These are phyloP conservation scores for Microdochium bolleyi DNA, from an alignment of 2,329 filamentous ascomycete species.

Conservation along the genomic window DNA sequence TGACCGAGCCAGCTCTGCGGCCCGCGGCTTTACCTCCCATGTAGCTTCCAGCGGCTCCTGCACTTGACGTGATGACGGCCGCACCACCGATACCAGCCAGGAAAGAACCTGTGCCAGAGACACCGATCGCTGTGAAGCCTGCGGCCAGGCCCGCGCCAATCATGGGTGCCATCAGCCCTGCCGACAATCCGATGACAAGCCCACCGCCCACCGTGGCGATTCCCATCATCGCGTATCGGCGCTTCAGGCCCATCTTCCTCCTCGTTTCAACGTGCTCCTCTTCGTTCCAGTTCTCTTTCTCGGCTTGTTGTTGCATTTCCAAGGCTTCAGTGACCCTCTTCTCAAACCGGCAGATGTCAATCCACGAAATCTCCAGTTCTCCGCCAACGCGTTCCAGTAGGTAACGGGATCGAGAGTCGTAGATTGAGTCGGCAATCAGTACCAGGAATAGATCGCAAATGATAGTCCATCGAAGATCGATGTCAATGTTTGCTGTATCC, in stretches of 20 bases:
- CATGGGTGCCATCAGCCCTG: slow-evolving; percentile 82
- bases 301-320: slow-evolving; percentile 92
- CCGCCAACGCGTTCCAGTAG: slow-evolving; percentile 77
- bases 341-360: slow-evolving; percentile 94
- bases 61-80: slow-evolving; percentile 85
- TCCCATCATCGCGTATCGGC: slow-evolving; percentile 90
- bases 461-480: slow-evolving; percentile 94
- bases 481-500: slow-evolving; percentile 77
- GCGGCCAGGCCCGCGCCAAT: slow-evolving; percentile 92
- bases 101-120: slow-evolving; percentile 82
- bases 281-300: slow-evolving; percentile 97
- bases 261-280: slow-evolving; percentile 85
- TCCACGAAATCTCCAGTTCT: slow-evolving; percentile 74
- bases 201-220: slow-evolving; percentile 92
- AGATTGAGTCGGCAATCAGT: slow-evolving; percentile 90
- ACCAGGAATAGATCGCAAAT: slow-evolving; percentile 93
- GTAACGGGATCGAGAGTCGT: slow-evolving; percentile 80
- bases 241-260: slow-evolving; percentile 72
- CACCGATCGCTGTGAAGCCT: slow-evolving; percentile 90
- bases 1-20: slow-evolving; percentile 82
- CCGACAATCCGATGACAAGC: slow-evolving; percentile 89
- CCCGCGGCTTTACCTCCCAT: slow-evolving; percentile 83
- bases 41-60: slow-evolving; percentile 76
- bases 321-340: slow-evolving; percentile 94
- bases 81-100: slow-evolving; percentile 87